Base-by-base conservation (phyloP, 805 yeast species). In the Suhomyces xylopsoci region DNA sequence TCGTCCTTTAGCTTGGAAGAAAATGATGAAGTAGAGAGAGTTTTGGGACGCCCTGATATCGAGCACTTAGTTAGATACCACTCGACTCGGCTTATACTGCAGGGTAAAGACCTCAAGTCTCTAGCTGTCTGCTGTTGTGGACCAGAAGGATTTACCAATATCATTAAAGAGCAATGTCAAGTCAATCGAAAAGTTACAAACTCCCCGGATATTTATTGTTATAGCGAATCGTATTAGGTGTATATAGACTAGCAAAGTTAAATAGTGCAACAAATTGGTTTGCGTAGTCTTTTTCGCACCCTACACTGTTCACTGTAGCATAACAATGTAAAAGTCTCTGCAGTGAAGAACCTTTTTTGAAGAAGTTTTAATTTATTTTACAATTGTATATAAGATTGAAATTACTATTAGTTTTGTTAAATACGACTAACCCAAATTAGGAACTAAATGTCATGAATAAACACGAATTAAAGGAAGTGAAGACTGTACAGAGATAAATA, bases 81-180 rank as follows among this genome's bases (percentile, higher is more conserved):
- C 14, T 22, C 45, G 15, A n/a, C 12, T 30, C 8, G 22, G 5
- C 40, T 49, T 19, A 38, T 38, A 17, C 42, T 3, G 24, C 20
- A 38, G 9, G 24, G 24, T 17, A 17, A 10, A 10, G 24, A 38
- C 24, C 42, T 38, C 38, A 67, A 65, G 51, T 58, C 72, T 0
- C 55, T 77, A 52, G 81, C 80, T 2, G 69, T 76, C 7, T 46
- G 70, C 9, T 61, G 66, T 15, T 77, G 81, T 64, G 82, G 82
- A 0, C 74, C 79, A 1, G 56, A 51, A 2, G 55, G 51, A 0
- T 70, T 78, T 52, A 65, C 72, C 5, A 58, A 63, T 15, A 53
- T 51, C 14, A 61, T 75, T 12, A 68, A 65, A 48, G 50, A 49
- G 5, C 65, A 61, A 25, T 65, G 77, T 45, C 71, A 69, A 45